Evolutionary conservation across 2,329 filamentous ascomycete genomes (phyloP), one percentile per base, ranked within the genome.

Genomic region (Clarireedia homoeocarpa): DNA sequence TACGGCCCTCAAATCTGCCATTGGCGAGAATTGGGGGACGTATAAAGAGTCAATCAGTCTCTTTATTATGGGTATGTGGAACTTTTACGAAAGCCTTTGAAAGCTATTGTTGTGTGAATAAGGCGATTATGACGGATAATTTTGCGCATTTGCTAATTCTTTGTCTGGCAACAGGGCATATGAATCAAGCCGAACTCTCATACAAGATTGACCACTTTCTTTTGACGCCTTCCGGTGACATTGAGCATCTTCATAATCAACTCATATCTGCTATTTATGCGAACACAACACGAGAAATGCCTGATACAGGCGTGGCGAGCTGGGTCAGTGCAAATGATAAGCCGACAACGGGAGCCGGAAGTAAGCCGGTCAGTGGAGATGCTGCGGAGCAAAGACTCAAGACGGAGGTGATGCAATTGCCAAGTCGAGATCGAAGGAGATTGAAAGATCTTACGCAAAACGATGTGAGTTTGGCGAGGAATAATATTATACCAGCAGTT

Each of bases 311-410:
- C 63, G 78, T 85, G 65, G 84, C 84, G 48, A 81, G 82, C 59
- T 88, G 84, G 84, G 84, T 87, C 68, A 86, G 83, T 69, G 83
- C 84, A 54, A 85, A 86, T 66, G 84, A 87, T 64, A 87, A 87
- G 65, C 83, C 83, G 17, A 71, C 77, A 17, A 72, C 79, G 10
- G 75, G 75, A 44, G 72, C 78, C 34, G 79, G 79, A 60, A 79
- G 74, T 62, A 87, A 87, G 67, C 80, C 82, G 23, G 77, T 82
- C 48, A 81, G 79, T 27, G 82, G 82, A 27, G 84, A 87, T 75
- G 82, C 84, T 36, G 77, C 80, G 38, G 84, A 88, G 70, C 76
- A 83, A 63, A 77, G 78, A 62, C 69, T 87, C 49, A 87, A 87
- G 72, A 81, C 79, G 62, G 83, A 86, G 66, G 82, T 88, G 58